Evolutionary conservation across 176 grass and related monocot species (phyloP), one percentile per base, ranked within the genome.

Genomic region (Poa pratensis): DNA sequence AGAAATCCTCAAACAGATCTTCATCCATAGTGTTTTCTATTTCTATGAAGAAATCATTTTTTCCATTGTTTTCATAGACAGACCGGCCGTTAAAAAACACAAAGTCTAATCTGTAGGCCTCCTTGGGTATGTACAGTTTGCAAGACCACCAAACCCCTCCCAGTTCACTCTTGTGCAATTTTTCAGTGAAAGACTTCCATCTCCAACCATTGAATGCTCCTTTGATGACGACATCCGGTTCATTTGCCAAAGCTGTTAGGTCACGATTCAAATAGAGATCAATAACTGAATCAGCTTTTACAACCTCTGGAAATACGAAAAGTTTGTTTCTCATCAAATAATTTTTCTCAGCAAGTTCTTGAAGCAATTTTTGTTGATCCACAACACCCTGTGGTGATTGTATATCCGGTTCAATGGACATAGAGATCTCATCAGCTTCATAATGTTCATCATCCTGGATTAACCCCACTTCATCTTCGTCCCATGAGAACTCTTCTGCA

Each of bases 141-240:
- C 93, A 98, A 69, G 54, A 90, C 93, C 93, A 98, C 95, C 93
- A 98, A 80, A 72, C 91, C 61, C 91, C 91, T 63, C 62, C 62
- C 42, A 95, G 73, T 54, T 95, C 87, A 16, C 93, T 89, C 90
- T 93, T 95, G 11, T 89, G 77, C 83, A 98, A 78, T 82, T 77
- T 98, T 76, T 95, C 93, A 9, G 89, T 93, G 67, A 98, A 95
- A 83, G 68, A 81, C 5, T 28, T 92, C 96, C 93, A 95, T 74
- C 64, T 95, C 96, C 96, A 98, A 77, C 77, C 86, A 79, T 98
- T 98, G 84, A 93, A 98, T 66, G 80, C 96, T 34, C 93, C 96
- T 77, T 94, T 98, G 32, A 98, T 90, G 32, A 91, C 49, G 45
- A 98, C 89, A 23, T 95, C 91, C 64, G 87, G 77, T 77, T 89